A percentile compares a stretch with the other conserved stretches of the same genome.
Evolutionary conservation across 176 grass and related monocot species (phyloP).

Genomic region (Avena insularis): DNA sequence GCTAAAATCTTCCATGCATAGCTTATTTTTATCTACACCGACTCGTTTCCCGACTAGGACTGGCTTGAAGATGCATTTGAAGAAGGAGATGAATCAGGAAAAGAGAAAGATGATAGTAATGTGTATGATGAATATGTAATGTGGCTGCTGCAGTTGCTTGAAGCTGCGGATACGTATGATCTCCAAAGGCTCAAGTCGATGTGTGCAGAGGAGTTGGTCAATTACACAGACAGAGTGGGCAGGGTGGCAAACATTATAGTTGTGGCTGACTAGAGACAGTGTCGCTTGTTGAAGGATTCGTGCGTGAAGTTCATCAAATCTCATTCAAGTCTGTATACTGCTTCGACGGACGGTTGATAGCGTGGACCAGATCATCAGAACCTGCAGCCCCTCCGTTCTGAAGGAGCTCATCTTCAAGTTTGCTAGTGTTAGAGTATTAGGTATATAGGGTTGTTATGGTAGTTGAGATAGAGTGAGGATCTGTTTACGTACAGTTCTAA

Average conservation of each 20-base stretch:
- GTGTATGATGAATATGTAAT: not conserved
- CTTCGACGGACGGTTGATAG: not conserved
- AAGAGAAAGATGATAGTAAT: not conserved
- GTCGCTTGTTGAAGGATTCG: not conserved
- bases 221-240: too few species aligned
- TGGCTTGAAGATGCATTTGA: not conserved
- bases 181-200: not conserved
- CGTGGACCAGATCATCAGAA: not conserved
- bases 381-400: not conserved
- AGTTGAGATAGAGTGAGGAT: too few species aligned
- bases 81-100: not conserved
- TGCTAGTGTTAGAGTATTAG: not conserved
- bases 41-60: not conserved
- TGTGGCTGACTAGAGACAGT: not conserved
- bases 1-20: not conserved
- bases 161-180: constrained; percentile 12
- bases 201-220: not conserved
- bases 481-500: too few species aligned
- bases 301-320: not conserved
- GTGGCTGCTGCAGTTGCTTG: not conserved
- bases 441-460: too few species aligned
- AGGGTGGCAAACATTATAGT: not conserved
- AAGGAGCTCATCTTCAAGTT: not conserved
- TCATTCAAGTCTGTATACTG: not conserved
- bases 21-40: constrained; percentile 5